Conservation (phyloP, 1,284 basidiomycete genomes). For the Trichosporon sp. region DNA sequence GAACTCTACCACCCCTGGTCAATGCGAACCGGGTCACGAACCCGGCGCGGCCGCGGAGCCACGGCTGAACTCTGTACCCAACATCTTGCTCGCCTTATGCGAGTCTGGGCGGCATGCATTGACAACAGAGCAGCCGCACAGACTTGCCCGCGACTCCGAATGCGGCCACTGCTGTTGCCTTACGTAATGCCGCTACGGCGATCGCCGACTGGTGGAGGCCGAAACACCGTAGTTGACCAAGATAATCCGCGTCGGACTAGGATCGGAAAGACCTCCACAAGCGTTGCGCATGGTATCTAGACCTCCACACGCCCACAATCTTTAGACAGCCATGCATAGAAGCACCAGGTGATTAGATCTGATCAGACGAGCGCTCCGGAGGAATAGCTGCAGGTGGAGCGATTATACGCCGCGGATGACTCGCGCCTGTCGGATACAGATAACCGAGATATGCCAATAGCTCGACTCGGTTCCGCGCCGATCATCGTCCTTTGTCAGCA, state of each 20-base stretch:
- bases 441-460: constrained; percentile 4
- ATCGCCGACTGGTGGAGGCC: not conserved
- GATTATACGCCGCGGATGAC: not conserved
- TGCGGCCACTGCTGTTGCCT: not conserved
- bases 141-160: not conserved
- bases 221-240: not conserved
- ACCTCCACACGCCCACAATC: no score
- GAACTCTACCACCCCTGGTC: not conserved
- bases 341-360: not conserved
- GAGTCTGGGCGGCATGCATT: not conserved
- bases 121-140: no score
- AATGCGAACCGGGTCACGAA: not conserved
- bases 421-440: not conserved
- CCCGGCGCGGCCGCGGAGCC: no score
- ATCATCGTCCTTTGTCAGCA: not conserved
- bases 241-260: not conserved
- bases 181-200: not conserved
- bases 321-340: not conserved
- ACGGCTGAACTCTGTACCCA: not conserved
- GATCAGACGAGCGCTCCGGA: not conserved
- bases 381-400: not conserved
- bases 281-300: not conserved
- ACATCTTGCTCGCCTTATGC: not conserved
- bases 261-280: not conserved
- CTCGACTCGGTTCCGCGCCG: not conserved